Base-by-base conservation (phyloP, 2,329 filamentous ascomycete species). In the Lachnellula subtilissima region DNA sequence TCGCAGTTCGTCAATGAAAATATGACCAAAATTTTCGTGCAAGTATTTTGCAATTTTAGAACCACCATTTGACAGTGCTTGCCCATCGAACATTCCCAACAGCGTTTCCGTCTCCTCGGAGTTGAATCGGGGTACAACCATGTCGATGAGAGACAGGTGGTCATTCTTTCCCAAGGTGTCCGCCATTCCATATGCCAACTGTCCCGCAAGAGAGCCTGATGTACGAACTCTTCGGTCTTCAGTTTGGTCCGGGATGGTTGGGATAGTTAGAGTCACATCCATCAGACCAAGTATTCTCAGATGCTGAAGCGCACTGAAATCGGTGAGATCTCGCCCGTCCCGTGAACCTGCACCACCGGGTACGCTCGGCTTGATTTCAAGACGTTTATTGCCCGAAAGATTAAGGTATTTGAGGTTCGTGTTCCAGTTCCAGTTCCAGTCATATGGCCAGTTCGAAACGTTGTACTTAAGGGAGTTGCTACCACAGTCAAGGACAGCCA, bases 381-480 rank as follows among this genome's bases (percentile, higher is more conserved):
- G 75, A 50, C 93, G 86, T 72, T 96, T 97, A 75, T 99, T 99
- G 51, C 94, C 94, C 0, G 93, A 97, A 68, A 99, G 79, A 68
- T 97, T 99, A 60, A 99, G 85, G 69, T 95, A 99, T 61, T 92
- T 88, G 62, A 99, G 76, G 66, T 97, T 95, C 49, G 89, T 90
- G 67, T 99, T 99, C 79, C 94, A 89, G 69, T 97, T 97, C 94
- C 94, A 99, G 67, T 99, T 99, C 94, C 94, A 99, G 70, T 99
- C 94, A 70, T 99, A 99, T 0, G 93, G 94, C 79, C 96, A 96
- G 68, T 99, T 99, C 32, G 91, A 94, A 48, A 99, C 95, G 70
- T 99, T 99, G 80, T 99, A 99, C 73, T 97, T 99, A 55, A 99
- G 78, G 22, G 84, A 86, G 69, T 99, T 99, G 78, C 89, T 97